A percentile compares a stretch with the other conserved stretches of the same genome.
These are phyloP conservation scores for Penicillium argentinense DNA, from an alignment of 495 filamentous ascomycete genomes.

Conservation along the genomic window DNA sequence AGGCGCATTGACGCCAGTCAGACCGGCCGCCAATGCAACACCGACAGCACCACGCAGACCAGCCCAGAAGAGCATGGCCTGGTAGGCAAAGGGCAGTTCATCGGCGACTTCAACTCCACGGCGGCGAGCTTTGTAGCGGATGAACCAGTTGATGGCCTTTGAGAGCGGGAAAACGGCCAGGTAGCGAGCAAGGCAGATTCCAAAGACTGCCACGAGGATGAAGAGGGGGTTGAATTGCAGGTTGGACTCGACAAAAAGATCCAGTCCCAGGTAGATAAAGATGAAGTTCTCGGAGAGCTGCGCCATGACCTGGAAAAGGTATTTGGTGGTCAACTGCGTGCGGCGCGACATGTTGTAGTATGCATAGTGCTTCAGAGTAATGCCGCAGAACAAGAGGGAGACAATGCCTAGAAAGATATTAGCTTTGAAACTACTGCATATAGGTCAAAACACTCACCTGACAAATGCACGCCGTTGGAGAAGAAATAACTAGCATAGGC, in stretches of 20 bases:
- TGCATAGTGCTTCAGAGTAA: slow-evolving; percentile 97
- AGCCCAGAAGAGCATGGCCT: slow-evolving; percentile 98
- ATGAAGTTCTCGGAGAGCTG: slow-evolving; percentile 99
- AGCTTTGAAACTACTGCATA: background rate
- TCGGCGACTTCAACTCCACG: slow-evolving; percentile 78
- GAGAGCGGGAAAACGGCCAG: slow-evolving; percentile 93
- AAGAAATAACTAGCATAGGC: slow-evolving; percentile 98
- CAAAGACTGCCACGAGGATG: slow-evolving; percentile 85
- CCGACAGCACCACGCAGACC: slow-evolving; percentile 94
- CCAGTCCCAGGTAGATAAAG: slow-evolving; percentile 95
- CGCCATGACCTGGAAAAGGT: slow-evolving; percentile 90
- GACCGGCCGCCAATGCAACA: slow-evolving; percentile 89
- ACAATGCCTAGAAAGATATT: slow-evolving; percentile 75
- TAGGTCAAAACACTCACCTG: slow-evolving; percentile 60
- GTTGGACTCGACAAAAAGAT: slow-evolving; percentile 84
- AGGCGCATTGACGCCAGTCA: slow-evolving; percentile 72
- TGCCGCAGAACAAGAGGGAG: slow-evolving; percentile 94
- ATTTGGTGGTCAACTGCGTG: slow-evolving; percentile 97
- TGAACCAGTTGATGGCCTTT: slow-evolving; percentile 87
- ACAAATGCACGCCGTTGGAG: slow-evolving; percentile 89
- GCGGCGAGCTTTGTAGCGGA: slow-evolving; percentile 81
- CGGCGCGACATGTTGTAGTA: slow-evolving; percentile 99
- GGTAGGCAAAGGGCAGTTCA: slow-evolving; percentile 88
- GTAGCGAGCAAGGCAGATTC: slow-evolving; percentile 90
- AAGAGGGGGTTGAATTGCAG: slow-evolving; percentile 94